These are phyloP conservation scores for Fusarium siculi DNA, from an alignment of 2,329 filamentous ascomycete species.

Conservation along the genomic window DNA sequence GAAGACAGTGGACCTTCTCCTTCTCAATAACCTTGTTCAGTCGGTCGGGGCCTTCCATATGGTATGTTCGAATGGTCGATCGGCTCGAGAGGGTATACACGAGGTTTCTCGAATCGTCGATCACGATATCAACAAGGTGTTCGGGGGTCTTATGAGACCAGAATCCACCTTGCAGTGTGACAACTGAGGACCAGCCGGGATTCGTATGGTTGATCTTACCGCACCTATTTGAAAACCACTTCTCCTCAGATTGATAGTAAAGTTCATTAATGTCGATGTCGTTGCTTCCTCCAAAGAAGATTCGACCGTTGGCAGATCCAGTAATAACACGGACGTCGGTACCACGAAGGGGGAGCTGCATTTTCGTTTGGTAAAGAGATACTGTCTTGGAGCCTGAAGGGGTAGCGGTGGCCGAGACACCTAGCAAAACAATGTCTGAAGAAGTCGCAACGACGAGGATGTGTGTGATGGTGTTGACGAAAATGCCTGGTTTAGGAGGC, in stretches of 20 bases:
- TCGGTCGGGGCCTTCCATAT: conserved; percentile 76
- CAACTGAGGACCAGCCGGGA: conserved; percentile 74
- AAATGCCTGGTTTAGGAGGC: conserved; percentile 85
- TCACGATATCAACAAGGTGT: conserved; percentile 79
- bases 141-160: conserved; percentile 67
- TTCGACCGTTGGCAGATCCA: conserved; percentile 85
- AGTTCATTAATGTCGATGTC: conserved; percentile 94
- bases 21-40: conserved; percentile 74
- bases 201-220: conserved; percentile 90
- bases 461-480: conserved; percentile 85
- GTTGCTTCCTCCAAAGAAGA: conserved; percentile 86
- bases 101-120: conserved; percentile 89
- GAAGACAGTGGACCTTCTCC: conserved; percentile 68
- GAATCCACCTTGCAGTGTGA: conserved; percentile 62
- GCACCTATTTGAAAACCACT: conserved; percentile 92
- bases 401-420: conserved; percentile 75
- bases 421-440: conserved; percentile 86
- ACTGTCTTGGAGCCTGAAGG: conserved; percentile 78
- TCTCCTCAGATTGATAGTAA: conserved; percentile 95
- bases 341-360: conserved; percentile 81
- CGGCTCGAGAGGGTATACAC: conserved; percentile 90
- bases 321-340: conserved; percentile 81
- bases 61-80: conserved; percentile 91
- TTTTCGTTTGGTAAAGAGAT: conserved; percentile 86
- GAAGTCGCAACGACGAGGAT: conserved; percentile 90